Percentiles rank a stretch among this genome's conserved stretches.
Conservation (phyloP, 1,139 yeast genomes). For the Candida tetrigidarum region DNA sequence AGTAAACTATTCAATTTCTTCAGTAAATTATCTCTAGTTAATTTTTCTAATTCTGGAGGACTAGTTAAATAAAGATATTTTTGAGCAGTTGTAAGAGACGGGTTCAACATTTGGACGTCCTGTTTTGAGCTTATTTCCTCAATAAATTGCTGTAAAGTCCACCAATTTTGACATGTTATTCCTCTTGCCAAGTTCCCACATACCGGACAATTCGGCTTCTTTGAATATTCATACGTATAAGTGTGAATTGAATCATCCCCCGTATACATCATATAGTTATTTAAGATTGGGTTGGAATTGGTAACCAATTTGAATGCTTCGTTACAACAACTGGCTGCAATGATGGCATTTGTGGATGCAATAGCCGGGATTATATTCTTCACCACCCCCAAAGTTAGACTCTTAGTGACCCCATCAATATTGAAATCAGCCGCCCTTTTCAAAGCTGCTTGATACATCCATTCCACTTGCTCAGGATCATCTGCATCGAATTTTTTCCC, state of each 20-base stretch:
- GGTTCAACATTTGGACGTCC: constrained; percentile 48
- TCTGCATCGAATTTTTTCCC: constrained; percentile 66
- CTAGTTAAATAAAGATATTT: constrained; percentile 51
- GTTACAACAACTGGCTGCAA: constrained; percentile 90
- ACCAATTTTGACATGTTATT: constrained; percentile 36
- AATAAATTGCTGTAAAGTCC: constrained; percentile 54
- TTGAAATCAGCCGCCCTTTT: constrained; percentile 65
- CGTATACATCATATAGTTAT: constrained; percentile 86
- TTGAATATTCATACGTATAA: constrained; percentile 67
- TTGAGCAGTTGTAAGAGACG: constrained; percentile 53
- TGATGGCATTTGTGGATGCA: constrained; percentile 91
- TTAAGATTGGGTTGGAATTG: constrained; percentile 65
- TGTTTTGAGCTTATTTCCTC: constrained; percentile 36
- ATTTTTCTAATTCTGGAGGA: constrained; percentile 54
- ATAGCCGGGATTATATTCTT: constrained; percentile 94
- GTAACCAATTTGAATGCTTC: constrained; percentile 84
- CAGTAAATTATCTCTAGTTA: constrained; percentile 51
- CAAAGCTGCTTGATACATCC: constrained; percentile 62
- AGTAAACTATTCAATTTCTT: constrained; percentile 43
- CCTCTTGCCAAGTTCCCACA: constrained; percentile 59
- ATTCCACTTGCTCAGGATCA: constrained; percentile 64
- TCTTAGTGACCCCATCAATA: constrained; percentile 74
- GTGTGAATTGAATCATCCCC: constrained; percentile 81
- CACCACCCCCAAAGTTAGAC: constrained; percentile 82
- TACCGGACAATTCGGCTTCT: constrained; percentile 68